Evolutionary conservation across 2,329 filamentous ascomycete genomes (phyloP), one percentile per base, ranked within the genome.

Genomic region (Biscogniauxia marginata): DNA sequence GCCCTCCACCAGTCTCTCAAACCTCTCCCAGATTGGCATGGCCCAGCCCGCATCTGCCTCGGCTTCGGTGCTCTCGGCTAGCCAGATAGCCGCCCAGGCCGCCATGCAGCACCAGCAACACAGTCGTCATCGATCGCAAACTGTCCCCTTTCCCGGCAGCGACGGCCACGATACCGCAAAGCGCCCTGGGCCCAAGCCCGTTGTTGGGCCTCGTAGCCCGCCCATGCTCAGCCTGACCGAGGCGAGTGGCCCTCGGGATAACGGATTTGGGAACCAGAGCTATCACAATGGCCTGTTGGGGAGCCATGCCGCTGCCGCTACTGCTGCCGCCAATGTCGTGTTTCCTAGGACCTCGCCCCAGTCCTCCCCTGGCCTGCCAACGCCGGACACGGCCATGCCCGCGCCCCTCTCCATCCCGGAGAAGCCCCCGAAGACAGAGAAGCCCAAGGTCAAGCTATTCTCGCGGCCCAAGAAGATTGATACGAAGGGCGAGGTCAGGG

Each of bases 361-460:
- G 60, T 73, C 71, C 7, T 84, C 82, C 9, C 82, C 82, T 1
- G 72, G 73, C 23, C 69, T 78, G 7, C 71, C 74, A 4, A 58
- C 71, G 16, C 70, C 66, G 24, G 64, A 70, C 11, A 59, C 60
- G 13, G 69, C 60, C 52, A 72, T 64, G 59, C 61, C 60, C 24
- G 71, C 71, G 9, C 74, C 74, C 24, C 73, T 73, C 20, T 69
- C 70, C 7, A 65, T 76, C 46, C 74, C 78, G 2, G 86, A 89
- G 63, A 87, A 89, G 70, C 80, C 81, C 20, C 66, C 71, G 25
- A 83, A 84, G 65, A 78, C 83, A 23, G 87, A 90, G 65, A 90
- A 90, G 72, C 86, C 86, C 59, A 92, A 91, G 74, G 88, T 90
- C 70, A 93, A 93, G 76, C 79, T 93, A 23, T 93, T 93, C 69